Conservation (phyloP, 805 yeast genomes). For the Yarrowia bubula region DNA sequence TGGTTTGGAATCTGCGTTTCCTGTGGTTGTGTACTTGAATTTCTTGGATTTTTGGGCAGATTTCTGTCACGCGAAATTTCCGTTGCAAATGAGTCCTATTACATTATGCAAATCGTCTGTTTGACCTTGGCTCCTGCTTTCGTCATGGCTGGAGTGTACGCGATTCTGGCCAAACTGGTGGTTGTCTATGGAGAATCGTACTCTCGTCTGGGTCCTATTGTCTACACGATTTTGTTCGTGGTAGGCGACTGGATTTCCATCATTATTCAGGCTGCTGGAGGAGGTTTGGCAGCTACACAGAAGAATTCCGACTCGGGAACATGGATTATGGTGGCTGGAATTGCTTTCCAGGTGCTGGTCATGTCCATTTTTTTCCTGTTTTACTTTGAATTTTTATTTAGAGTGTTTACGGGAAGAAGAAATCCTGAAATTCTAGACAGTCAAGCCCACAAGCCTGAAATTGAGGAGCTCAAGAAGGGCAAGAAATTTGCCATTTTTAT, state of each 20-base stretch:
- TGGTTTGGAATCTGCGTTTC: slow-evolving; percentile 61
- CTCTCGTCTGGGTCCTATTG: slow-evolving; percentile 52
- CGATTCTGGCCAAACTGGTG: slow-evolving; percentile 62
- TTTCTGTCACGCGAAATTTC: slow-evolving; percentile 48
- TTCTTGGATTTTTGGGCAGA: slow-evolving; percentile 67
- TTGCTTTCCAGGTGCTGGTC: slow-evolving; percentile 70
- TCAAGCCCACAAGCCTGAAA: slow-evolving; percentile 1
- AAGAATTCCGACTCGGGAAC: slow-evolving; percentile 49
- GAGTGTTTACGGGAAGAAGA: slow-evolving; percentile 20
- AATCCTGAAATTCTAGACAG: not conserved
- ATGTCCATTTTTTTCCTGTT: slow-evolving; percentile 60
- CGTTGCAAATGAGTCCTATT: slow-evolving; percentile 42
- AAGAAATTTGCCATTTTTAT: slow-evolving; percentile 31
- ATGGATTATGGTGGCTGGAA: slow-evolving; percentile 70
- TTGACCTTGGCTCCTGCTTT: slow-evolving; percentile 79
- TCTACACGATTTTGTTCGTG: slow-evolving; percentile 63
- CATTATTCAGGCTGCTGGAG: slow-evolving; percentile 73
- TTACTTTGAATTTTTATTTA: slow-evolving; percentile 45
- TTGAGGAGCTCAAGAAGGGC: slow-evolving; percentile 7
- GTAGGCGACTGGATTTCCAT: slow-evolving; percentile 63
- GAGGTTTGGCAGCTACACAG: slow-evolving; percentile 61
- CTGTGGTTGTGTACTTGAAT: slow-evolving; percentile 29
- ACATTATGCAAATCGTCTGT: slow-evolving; percentile 61
- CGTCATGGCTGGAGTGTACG: slow-evolving; percentile 79
- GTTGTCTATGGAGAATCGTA: slow-evolving; percentile 54